A percentile compares a stretch with the other conserved stretches of the same genome.
phyloP scores from a whole-genome alignment of 2,329 filamentous ascomycete genomes.

The Decorospora gaudefroyi region DNA sequence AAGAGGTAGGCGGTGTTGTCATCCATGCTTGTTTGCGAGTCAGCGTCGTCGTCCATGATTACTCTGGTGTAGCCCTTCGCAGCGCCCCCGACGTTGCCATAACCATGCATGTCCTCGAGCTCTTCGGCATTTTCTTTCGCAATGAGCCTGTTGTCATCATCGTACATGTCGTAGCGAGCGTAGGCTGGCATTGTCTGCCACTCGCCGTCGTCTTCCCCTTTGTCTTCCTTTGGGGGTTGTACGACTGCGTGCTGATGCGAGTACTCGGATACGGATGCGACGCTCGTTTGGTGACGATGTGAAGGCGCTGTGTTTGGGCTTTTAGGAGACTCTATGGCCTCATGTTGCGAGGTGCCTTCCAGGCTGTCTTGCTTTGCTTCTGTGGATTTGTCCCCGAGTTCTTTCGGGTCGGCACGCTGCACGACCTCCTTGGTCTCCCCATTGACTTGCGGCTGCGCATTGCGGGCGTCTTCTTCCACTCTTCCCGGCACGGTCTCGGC shows the following conservation, averaged over 20 bases:
- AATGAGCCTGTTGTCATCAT: slow-evolving; percentile 86
- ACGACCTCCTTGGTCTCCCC: slow-evolving; percentile 17
- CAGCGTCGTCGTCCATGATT: slow-evolving; percentile 90
- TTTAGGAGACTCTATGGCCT: slow-evolving; percentile 13
- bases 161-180: slow-evolving; percentile 91
- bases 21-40: slow-evolving; percentile 94
- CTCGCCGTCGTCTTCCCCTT: slow-evolving; percentile 66
- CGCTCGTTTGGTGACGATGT: slow-evolving; percentile 21
- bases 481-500: slow-evolving; percentile 10
- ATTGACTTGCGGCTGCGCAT: slow-evolving; percentile 20
- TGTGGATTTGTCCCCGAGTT: slow-evolving; percentile 9
- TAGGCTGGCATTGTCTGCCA: slow-evolving; percentile 97
- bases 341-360: slow-evolving; percentile 1
- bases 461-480: slow-evolving; percentile 13
- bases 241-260: slow-evolving; percentile 81
- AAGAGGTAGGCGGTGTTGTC: slow-evolving; percentile 97
- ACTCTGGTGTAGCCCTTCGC: slow-evolving; percentile 95
- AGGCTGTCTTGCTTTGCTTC: slow-evolving; percentile 7
- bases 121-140: slow-evolving; percentile 75
- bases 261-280: slow-evolving; percentile 70
- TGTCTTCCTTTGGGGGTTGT: slow-evolving; percentile 49
- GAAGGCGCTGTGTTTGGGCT: slow-evolving; percentile 12
- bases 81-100: slow-evolving; percentile 80
- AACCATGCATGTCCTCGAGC: slow-evolving; percentile 71
- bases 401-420: slow-evolving; percentile 14